Conservation (phyloP, 2,329 filamentous ascomycete genomes). For the Capronia epimyces region DNA sequence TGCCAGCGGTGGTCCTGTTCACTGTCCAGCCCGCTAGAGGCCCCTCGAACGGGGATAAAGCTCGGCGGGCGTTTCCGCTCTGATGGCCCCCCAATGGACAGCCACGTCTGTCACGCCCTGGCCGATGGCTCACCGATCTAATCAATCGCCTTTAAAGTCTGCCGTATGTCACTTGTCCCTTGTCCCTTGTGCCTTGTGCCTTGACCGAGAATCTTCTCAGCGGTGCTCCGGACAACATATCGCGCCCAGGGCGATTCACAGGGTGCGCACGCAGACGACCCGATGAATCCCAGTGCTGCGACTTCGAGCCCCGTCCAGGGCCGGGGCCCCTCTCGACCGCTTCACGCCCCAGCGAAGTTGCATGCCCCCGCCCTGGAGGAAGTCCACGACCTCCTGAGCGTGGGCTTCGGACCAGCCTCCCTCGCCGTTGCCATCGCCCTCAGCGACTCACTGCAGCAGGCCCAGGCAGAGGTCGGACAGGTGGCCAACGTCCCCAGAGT, state of each 20-base stretch:
- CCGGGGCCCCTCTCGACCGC: not conserved
- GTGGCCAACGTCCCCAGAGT: conserved; percentile 58
- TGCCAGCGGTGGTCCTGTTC: not conserved
- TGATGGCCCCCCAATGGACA: not conserved
- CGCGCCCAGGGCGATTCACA: not conserved
- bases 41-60: not conserved
- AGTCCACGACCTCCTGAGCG: conserved; percentile 77
- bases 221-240: not conserved
- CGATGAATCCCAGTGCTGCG: conserved; percentile 14
- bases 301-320: not conserved
- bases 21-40: not conserved
- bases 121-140: not conserved
- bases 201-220: not conserved
- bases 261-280: not conserved
- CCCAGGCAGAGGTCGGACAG: conserved; percentile 35
- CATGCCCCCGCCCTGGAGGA: conserved; percentile 43
- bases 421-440: conserved; percentile 84
- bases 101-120: not conserved
- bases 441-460: conserved; percentile 55
- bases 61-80: conserved; percentile 10
- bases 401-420: conserved; percentile 89
- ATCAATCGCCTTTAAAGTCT: not conserved
- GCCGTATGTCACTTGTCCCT: not conserved
- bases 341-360: conserved; percentile 4
- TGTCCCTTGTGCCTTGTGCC: not conserved